Evolutionary conservation across 352 stramenopile genomes (phyloP).

Genomic region (Globisporangium lucens): DNA sequence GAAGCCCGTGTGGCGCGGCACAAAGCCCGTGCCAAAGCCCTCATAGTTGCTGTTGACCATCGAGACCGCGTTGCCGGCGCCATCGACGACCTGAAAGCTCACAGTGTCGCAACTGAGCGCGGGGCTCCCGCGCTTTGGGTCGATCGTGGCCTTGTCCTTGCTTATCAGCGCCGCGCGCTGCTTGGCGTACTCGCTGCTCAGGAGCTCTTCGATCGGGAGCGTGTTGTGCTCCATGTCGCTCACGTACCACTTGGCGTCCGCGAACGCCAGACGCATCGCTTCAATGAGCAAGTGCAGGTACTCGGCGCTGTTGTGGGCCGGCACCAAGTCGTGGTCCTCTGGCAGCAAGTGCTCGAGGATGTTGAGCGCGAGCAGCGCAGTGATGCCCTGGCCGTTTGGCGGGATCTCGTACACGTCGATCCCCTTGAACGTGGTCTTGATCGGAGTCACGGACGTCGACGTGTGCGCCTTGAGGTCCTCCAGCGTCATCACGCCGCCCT

Average conservation of each 20-base stretch:
- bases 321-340: constrained; percentile 22
- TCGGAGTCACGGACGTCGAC: constrained; percentile 90
- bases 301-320: constrained; percentile 51
- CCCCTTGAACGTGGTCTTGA: constrained; percentile 83
- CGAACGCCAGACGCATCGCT: constrained; percentile 92
- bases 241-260: constrained; percentile 86
- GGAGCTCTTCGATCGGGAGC: constrained; percentile 61
- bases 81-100: constrained; percentile 96
- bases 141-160: constrained; percentile 40
- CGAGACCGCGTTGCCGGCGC: constrained; percentile 93
- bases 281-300: constrained; percentile 92
- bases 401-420: constrained; percentile 93
- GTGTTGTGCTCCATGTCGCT: constrained; percentile 70
- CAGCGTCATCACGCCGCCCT: constrained; percentile 68
- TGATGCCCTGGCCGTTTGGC: constrained; percentile 96
- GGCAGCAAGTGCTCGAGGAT: constrained; percentile 77
- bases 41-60: constrained; percentile 99
- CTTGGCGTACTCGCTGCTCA: constrained; percentile 77
- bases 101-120: constrained; percentile 88
- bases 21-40: constrained; percentile 95
- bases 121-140: constrained; percentile 55
- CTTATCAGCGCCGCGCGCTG: constrained; percentile 44
- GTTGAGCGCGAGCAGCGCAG: constrained; percentile 93
- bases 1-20: constrained; percentile 93
- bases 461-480: constrained; percentile 88